Percentiles rank a stretch among this genome's conserved stretches.
phyloP scores from a whole-genome alignment of 768 basidiomycete genomes.

The Termitomyces sp. region DNA sequence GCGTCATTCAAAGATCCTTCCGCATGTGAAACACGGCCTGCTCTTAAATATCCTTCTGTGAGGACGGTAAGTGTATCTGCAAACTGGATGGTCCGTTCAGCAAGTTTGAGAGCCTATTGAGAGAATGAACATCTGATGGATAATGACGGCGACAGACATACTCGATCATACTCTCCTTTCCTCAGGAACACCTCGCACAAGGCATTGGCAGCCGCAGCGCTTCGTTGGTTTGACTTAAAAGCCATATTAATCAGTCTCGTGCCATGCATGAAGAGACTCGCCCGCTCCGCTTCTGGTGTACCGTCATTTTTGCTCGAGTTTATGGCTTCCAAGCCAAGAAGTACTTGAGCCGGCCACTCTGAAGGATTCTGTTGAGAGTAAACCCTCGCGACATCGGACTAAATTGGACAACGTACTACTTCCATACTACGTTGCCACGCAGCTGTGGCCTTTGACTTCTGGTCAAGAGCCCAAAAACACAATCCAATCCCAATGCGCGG shows the following conservation, averaged over 20 bases:
- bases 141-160: conserved; percentile 19
- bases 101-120: conserved; percentile 78
- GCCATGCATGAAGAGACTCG: conserved; percentile 54
- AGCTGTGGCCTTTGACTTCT: conserved; percentile 72
- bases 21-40: conserved; percentile 76
- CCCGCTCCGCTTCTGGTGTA: conserved; percentile 57
- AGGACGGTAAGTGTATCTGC: conserved; percentile 83
- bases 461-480: conserved; percentile 86
- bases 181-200: conserved; percentile 75
- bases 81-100: conserved; percentile 91
- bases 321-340: conserved; percentile 81
- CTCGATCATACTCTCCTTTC: conserved; percentile 60
- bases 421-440: conserved; percentile 91
- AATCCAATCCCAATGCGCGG: conserved; percentile 95
- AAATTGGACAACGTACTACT: conserved; percentile 47
- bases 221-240: conserved; percentile 75
- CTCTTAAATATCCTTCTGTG: conserved; percentile 80
- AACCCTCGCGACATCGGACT: background rate
- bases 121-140: background rate
- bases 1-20: conserved; percentile 62
- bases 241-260: conserved; percentile 70
- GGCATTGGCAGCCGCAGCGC: conserved; percentile 78
- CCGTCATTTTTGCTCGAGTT: conserved; percentile 77
- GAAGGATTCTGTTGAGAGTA: conserved; percentile 53
- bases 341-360: conserved; percentile 73